Evolutionary conservation across 352 stramenopile species (phyloP).

Genomic region (Pythium insidiosum): DNA sequence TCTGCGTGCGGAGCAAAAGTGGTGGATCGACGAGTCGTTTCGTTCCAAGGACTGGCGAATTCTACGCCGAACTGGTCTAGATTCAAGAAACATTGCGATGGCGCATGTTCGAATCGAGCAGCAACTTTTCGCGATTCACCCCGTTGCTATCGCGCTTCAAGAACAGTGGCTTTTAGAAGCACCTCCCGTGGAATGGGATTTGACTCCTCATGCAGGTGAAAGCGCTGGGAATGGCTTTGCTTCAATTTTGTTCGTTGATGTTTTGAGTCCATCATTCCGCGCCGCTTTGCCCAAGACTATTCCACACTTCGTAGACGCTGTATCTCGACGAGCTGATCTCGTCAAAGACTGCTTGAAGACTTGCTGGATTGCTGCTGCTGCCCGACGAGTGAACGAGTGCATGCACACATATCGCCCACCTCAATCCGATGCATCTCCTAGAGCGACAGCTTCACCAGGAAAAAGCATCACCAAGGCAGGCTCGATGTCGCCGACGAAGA

Average conservation of each 20-base stretch:
- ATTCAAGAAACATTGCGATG: constrained; percentile 30
- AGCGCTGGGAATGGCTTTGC: constrained; percentile 34
- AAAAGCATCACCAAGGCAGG: constrained; percentile 15
- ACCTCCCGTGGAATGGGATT: constrained; percentile 63
- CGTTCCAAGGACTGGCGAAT: constrained; percentile 71
- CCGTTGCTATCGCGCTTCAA: constrained; percentile 81
- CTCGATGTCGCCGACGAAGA: constrained; percentile 9
- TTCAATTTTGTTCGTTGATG: constrained; percentile 78
- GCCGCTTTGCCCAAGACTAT: constrained; percentile 67
- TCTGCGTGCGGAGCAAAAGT: constrained; percentile 72
- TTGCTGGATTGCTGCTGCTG: constrained; percentile 70
- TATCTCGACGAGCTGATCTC: constrained; percentile 67
- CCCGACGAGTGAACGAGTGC: constrained; percentile 66
- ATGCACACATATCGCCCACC: constrained; percentile 13
- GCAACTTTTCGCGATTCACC: constrained; percentile 62
- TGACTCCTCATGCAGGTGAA: constrained; percentile 22
- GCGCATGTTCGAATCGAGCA: constrained; percentile 36
- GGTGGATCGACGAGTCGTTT: constrained; percentile 80
- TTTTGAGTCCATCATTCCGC: constrained; percentile 56
- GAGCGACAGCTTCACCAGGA: neutral
- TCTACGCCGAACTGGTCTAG: constrained; percentile 68
- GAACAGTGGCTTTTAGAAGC: constrained; percentile 81
- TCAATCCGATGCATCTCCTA: neutral
- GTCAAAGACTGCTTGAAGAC: constrained; percentile 82
- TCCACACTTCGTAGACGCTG: constrained; percentile 79